phyloP scores from a whole-genome alignment of 345 rosid genomes.

The Ricinus communis region DNA sequence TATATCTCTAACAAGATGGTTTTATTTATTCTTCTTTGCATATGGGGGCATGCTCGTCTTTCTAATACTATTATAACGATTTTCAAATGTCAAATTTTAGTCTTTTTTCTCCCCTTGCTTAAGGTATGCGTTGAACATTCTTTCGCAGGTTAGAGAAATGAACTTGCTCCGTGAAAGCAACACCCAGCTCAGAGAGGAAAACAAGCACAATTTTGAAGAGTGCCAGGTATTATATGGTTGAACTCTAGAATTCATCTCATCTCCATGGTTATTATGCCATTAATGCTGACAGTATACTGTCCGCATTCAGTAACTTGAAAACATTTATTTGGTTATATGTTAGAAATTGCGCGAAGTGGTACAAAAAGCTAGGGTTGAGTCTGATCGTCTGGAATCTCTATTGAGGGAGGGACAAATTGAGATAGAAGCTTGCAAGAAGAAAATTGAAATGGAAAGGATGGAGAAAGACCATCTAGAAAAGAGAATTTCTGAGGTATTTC shows the following conservation, averaged over 20 bases:
- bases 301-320: not conserved
- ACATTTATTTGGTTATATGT: conserved; percentile 12
- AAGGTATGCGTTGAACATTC: not conserved
- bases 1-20: too few species aligned
- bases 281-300: not conserved
- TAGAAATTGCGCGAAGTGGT: conserved; percentile 79
- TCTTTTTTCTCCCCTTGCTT: not conserved
- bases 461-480: conserved; percentile 63
- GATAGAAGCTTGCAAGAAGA: conserved; percentile 65
- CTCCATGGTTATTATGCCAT: not conserved
- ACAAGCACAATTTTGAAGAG: conserved; percentile 93
- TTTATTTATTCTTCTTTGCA: not conserved
- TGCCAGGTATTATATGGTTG: conserved; percentile 57
- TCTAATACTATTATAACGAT: too few species aligned
- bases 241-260: not conserved
- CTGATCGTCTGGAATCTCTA: conserved; percentile 47
- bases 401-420: conserved; percentile 64
- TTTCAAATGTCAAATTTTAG: not conserved
- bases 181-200: conserved; percentile 93
- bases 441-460: conserved; percentile 57
- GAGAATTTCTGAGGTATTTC: conserved; percentile 73
- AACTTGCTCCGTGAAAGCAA: conserved; percentile 95
- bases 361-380: conserved; percentile 55
- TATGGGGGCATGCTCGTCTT: too few species aligned
- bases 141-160: conserved; percentile 73